phyloP scores from a whole-genome alignment of 2,329 filamentous ascomycete genomes.

The Apiospora aurea region DNA sequence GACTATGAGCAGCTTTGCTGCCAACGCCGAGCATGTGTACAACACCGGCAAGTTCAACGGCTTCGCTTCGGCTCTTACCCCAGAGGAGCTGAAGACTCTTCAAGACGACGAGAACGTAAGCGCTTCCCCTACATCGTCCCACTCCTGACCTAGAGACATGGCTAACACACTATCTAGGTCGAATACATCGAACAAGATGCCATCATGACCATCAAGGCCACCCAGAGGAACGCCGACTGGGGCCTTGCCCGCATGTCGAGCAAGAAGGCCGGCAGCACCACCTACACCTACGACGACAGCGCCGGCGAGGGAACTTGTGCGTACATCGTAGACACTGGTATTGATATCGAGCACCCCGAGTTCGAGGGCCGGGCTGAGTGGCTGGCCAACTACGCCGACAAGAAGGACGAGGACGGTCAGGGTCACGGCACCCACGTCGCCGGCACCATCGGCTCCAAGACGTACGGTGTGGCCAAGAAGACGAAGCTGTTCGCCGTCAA shows the following conservation, averaged over 20 bases:
- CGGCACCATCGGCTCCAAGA: conserved; percentile 52
- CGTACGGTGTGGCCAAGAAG: conserved; percentile 55
- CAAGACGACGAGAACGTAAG: conserved; percentile 47
- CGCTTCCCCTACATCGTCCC: conserved; percentile 30
- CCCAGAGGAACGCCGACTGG: conserved; percentile 49
- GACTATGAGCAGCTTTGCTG: conserved; percentile 35
- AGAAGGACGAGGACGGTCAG: conserved; percentile 44
- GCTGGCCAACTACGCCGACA: conserved; percentile 41
- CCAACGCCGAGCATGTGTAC: conserved; percentile 43
- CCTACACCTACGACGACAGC: conserved; percentile 51
- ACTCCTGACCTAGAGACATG: conserved; percentile 8
- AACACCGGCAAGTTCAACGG: conserved; percentile 46
- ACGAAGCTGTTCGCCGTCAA: conserved; percentile 52
- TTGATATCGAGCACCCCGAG: conserved; percentile 52
- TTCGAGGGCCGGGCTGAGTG: conserved; percentile 52
- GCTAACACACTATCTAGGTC: conserved; percentile 35
- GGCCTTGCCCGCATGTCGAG: conserved; percentile 55
- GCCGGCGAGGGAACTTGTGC: conserved; percentile 52
- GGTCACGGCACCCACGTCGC: conserved; percentile 58
- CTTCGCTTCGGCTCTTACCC: conserved; percentile 52
- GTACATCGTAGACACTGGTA: conserved; percentile 64
- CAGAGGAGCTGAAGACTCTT: conserved; percentile 49
- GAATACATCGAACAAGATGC: conserved; percentile 45
- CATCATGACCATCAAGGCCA: conserved; percentile 41
- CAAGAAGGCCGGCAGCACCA: conserved; percentile 40